These are phyloP conservation scores for Xeromyces bisporus DNA, from an alignment of 495 filamentous ascomycete species.

Conservation along the genomic window DNA sequence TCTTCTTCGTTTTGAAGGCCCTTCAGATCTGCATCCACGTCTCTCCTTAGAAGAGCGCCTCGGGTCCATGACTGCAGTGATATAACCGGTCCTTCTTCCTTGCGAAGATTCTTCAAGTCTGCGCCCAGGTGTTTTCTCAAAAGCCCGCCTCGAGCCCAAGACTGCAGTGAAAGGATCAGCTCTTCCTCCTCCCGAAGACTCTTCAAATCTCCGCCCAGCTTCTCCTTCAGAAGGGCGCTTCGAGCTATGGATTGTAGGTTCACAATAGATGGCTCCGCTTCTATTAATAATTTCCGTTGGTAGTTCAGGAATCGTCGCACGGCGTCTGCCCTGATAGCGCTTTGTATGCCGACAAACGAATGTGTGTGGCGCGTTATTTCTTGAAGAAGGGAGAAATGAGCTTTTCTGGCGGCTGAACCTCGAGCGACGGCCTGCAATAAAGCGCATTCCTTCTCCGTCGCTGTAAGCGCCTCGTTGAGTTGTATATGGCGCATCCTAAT, in stretches of 20 bases:
- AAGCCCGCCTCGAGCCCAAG: conserved; percentile 55
- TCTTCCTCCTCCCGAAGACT: conserved; percentile 40
- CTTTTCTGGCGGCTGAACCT: conserved; percentile 17
- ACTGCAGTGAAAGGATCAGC: conserved; percentile 50
- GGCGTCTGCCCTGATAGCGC: conserved; percentile 14
- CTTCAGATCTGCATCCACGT: conserved; percentile 49
- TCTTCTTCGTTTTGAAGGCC: conserved; percentile 73
- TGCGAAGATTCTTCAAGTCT: conserved; percentile 58
- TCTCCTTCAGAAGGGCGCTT: conserved; percentile 28
- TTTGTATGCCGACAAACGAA: conserved; percentile 17
- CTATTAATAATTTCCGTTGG: conserved; percentile 15
- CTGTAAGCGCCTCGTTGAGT: conserved; percentile 16
- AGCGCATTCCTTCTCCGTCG: conserved; percentile 11
- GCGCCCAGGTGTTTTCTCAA: conserved; percentile 51
- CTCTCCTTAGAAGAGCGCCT: conserved; percentile 61
- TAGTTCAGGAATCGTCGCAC: conserved; percentile 20
- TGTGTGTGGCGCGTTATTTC: conserved; percentile 15
- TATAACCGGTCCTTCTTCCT: conserved; percentile 55
- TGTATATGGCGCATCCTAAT: conserved; percentile 14
- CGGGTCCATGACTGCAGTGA: conserved; percentile 56
- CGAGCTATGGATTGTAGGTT: conserved; percentile 31
- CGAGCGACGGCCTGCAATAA: conserved; percentile 27
- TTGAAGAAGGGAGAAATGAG: conserved; percentile 10
- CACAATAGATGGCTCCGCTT: conserved; percentile 18
- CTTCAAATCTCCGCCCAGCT: conserved; percentile 30